Evolutionary conservation across 352 stramenopile species (phyloP).

Genomic region (Halophytophthora batemanensis): DNA sequence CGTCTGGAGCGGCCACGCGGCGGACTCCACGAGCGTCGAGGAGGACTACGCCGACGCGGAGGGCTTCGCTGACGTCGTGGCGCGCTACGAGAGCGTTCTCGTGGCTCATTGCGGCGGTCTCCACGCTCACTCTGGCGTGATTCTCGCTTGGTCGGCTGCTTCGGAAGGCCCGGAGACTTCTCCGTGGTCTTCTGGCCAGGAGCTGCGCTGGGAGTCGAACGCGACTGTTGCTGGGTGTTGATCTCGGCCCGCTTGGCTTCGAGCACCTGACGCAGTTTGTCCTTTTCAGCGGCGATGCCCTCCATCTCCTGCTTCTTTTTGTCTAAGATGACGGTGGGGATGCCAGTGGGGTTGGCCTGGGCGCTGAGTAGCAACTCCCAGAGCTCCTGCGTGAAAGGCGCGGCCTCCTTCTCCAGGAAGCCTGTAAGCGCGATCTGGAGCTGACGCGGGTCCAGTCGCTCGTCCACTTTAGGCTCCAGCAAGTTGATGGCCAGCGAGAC

Average conservation of each 20-base stretch:
- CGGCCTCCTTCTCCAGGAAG: conserved; percentile 89
- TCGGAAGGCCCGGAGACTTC: not conserved
- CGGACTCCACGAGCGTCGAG: conserved; percentile 20
- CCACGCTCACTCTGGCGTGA: conserved; percentile 3
- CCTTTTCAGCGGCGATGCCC: conserved; percentile 49
- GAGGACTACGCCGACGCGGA: conserved; percentile 11
- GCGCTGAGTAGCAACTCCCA: conserved; percentile 89
- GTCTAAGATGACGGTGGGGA: conserved; percentile 82
- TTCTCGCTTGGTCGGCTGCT: not conserved
- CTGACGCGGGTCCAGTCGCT: conserved; percentile 75
- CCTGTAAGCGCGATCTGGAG: conserved; percentile 89
- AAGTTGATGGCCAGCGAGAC: conserved; percentile 82
- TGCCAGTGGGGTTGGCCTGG: conserved; percentile 84
- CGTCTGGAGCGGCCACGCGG: conserved; percentile 17
- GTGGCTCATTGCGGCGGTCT: conserved; percentile 3
- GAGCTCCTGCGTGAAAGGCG: conserved; percentile 85
- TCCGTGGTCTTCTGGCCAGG: not conserved
- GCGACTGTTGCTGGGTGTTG: too few species aligned
- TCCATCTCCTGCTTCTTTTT: conserved; percentile 91
- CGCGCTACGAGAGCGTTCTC: conserved; percentile 16
- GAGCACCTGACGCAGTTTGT: conserved; percentile 54
- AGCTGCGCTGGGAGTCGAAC: too few species aligned
- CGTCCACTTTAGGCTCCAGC: conserved; percentile 73
- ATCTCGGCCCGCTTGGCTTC: conserved; percentile 44
- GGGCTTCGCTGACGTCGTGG: conserved; percentile 17